Conservation (phyloP, 805 yeast genomes). For the Schwanniomyces polymorphus region DNA sequence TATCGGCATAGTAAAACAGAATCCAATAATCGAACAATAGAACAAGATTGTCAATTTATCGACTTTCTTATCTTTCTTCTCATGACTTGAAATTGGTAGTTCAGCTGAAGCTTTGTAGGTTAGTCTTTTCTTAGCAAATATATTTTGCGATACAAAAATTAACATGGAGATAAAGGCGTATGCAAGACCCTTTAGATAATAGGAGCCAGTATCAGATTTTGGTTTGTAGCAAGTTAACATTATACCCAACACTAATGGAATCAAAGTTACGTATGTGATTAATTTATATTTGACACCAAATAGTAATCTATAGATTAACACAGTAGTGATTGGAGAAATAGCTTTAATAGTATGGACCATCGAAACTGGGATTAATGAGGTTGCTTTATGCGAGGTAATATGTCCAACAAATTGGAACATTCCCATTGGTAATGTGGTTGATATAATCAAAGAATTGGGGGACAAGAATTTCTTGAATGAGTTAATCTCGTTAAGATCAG, state of each 20-base stretch:
- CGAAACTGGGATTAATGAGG: slow-evolving; percentile 89
- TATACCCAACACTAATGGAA: slow-evolving; percentile 82
- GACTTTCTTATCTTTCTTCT: slow-evolving; percentile 37
- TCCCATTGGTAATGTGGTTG: slow-evolving; percentile 91
- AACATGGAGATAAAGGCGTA: slow-evolving; percentile 58
- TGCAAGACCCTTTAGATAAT: slow-evolving; percentile 39
- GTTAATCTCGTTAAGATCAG: slow-evolving; percentile 28
- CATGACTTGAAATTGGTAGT: slow-evolving; percentile 17
- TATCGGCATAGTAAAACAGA: slow-evolving; percentile 64
- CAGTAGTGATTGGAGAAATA: slow-evolving; percentile 85
- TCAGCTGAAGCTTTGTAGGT: slow-evolving; percentile 42
- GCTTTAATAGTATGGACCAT: slow-evolving; percentile 94
- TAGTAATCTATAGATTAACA: slow-evolving; percentile 66
- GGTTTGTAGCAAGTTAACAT: slow-evolving; percentile 69
- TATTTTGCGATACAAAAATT: slow-evolving; percentile 76
- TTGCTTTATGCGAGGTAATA: slow-evolving; percentile 88
- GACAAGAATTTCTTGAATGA: slow-evolving; percentile 42
- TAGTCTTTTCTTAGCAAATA: slow-evolving; percentile 72
- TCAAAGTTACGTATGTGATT: slow-evolving; percentile 73
- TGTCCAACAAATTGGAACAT: slow-evolving; percentile 91
- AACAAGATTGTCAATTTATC: slow-evolving; percentile 72
- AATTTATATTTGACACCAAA: slow-evolving; percentile 57
- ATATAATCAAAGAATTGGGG: slow-evolving; percentile 54
- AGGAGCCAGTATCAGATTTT: slow-evolving; percentile 28
- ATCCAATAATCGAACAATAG: slow-evolving; percentile 72